Evolutionary conservation across 2,329 filamentous ascomycete species (phyloP), one percentile per base, ranked within the genome.

Genomic region (Bipolaris gigantea): DNA sequence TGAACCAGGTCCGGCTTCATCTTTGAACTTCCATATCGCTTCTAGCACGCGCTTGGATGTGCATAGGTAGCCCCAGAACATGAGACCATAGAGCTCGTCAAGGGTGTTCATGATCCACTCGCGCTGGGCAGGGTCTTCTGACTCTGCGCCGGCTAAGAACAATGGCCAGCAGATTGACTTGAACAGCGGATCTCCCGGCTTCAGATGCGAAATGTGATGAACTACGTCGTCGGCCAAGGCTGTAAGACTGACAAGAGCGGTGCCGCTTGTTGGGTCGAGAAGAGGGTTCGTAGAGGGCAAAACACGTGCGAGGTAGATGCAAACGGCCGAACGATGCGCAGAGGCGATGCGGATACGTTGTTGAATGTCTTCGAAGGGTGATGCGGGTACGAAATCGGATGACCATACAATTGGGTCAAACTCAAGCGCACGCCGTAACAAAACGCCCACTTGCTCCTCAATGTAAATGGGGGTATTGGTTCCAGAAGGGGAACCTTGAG

Each of bases 81-180:
- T 67, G 10, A 67, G 57, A 4, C 63, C 58, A 54, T 71, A 75
- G 2, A 74, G 54, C 7, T 59, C 57, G n/a, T 71, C 64, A 15
- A 76, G 58, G 2, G 80, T 77, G 47, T 79, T 73, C 64, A 83
- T 71, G n/a, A 81, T 77, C 82, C 82, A 84, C 3, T 70, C 73
- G 35, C 82, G 75, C 52, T 78, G 79, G 33, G 74, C 70, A 0
- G 72, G 67, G 48, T 81, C 76, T 38, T 76, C 76, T 3, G 80
- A 80, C 61, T 85, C 83, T 0, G 82, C 82, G 1, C 83, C 83
- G 2, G 81, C 81, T 27, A 85, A 77, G 58, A 85, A 85, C 0
- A 82, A 75, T 1, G 83, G 82, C 83, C 83, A 85, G n/a, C 80
- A 80, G 2, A 82, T 83, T 7, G 80, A 83, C 64, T 84, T 85